phyloP scores from a whole-genome alignment of 192 early-diverging fungal species.

The Coemansia interrupta region DNA sequence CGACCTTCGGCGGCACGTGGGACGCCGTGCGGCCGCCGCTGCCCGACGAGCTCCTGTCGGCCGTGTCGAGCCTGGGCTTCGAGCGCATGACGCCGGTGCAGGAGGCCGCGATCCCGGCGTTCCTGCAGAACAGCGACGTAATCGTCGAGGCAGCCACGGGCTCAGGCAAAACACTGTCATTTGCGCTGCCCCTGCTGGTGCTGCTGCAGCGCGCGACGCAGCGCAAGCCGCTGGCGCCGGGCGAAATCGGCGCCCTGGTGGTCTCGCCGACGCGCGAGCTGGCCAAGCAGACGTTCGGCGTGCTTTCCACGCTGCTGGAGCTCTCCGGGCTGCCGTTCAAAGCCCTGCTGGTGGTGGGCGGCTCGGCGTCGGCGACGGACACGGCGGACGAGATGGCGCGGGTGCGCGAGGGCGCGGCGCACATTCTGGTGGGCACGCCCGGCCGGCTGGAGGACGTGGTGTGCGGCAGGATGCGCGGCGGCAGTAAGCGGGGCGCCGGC shows the following conservation, averaged over 20 bases:
- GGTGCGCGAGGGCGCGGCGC: slow-evolving; percentile 61
- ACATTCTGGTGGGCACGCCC: slow-evolving; percentile 89
- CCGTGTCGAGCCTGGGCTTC: slow-evolving; percentile 68
- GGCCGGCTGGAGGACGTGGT: slow-evolving; percentile 84
- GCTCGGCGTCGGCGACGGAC: slow-evolving; percentile 39
- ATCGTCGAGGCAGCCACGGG: slow-evolving; percentile 96
- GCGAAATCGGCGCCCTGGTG: slow-evolving; percentile 83
- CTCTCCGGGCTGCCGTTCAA: slow-evolving; percentile 22
- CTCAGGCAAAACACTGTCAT: slow-evolving; percentile 93
- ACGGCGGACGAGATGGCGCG: slow-evolving; percentile 39
- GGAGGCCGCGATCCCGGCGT: slow-evolving; percentile 83
- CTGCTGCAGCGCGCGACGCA: slow-evolving; percentile 59
- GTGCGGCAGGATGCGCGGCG: slow-evolving; percentile 36
- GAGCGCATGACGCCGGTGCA: slow-evolving; percentile 92
- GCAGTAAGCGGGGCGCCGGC: slow-evolving; percentile 38
- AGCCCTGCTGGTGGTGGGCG: slow-evolving; percentile 43
- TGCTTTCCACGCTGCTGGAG: slow-evolving; percentile 61
- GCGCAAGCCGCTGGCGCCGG: slow-evolving; percentile 58
- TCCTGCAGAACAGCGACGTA: slow-evolving; percentile 90
- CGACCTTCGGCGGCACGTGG: slow-evolving; percentile 64
- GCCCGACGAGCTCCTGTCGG: slow-evolving; percentile 55
- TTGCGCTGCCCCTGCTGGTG: slow-evolving; percentile 88
- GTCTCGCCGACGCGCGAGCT: slow-evolving; percentile 89
- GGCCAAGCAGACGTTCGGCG: slow-evolving; percentile 78
- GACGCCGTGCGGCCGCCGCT: slow-evolving; percentile 59